Evolutionary conservation across 495 filamentous ascomycete genomes (phyloP).

Genomic region (Penicillium turbatum): DNA sequence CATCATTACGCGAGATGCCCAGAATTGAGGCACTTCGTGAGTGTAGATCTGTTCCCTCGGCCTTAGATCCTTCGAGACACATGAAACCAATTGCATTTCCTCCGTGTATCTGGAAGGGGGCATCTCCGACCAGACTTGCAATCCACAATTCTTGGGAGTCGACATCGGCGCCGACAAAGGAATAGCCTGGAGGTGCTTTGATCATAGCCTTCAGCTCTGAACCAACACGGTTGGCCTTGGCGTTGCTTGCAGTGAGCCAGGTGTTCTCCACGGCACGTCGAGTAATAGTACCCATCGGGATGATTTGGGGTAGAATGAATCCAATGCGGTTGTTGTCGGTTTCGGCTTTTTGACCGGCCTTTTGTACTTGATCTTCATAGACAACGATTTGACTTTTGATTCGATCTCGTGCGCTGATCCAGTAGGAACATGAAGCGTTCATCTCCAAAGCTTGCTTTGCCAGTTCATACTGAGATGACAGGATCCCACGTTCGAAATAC

Average conservation of each 20-base stretch:
- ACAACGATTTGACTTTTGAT: slow-evolving; percentile 93
- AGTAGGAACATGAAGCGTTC: slow-evolving; percentile 98
- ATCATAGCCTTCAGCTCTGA: slow-evolving; percentile 98
- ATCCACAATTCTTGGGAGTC: slow-evolving; percentile 99
- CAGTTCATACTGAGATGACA: slow-evolving; percentile 81
- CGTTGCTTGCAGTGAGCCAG: slow-evolving; percentile 97
- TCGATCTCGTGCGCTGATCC: slow-evolving; percentile 90
- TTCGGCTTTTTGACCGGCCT: slow-evolving; percentile 11
- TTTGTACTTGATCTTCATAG: slow-evolving; percentile 60
- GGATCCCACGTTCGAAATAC: slow-evolving; percentile 85
- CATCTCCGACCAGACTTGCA: slow-evolving; percentile 89
- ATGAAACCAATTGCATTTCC: slow-evolving; percentile 98
- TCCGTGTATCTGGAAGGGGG: slow-evolving; percentile 88
- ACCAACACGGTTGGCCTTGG: slow-evolving; percentile 89
- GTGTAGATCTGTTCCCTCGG: slow-evolving; percentile 89
- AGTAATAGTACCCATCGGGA: slow-evolving; percentile 99
- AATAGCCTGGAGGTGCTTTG: slow-evolving; percentile 82
- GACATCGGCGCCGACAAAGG: slow-evolving; percentile 94
- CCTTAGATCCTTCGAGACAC: slow-evolving; percentile 94
- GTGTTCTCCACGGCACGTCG: slow-evolving; percentile 94
- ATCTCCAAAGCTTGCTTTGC: slow-evolving; percentile 94
- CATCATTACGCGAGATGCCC: slow-evolving; percentile 88
- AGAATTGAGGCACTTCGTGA: slow-evolving; percentile 89
- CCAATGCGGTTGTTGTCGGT: slow-evolving; percentile 48
- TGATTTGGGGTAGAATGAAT: slow-evolving; percentile 95